Percentiles rank a stretch among this genome's conserved stretches.
Conservation (phyloP, 164 flowering plant species). For the Aristolochia fimbriata region DNA sequence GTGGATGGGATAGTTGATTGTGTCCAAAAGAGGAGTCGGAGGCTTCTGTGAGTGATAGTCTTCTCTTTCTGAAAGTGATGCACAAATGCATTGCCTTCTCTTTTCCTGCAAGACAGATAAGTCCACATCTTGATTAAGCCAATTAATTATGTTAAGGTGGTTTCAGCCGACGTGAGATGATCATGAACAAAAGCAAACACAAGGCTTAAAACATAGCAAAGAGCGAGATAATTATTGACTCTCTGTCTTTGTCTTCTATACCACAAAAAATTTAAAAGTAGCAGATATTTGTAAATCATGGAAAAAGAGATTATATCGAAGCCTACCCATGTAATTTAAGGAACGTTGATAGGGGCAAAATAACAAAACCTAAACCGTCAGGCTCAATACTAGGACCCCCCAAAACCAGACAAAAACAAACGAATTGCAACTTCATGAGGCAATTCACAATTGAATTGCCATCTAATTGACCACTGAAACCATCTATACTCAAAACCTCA, state of each 20-base stretch:
- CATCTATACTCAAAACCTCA: background rate
- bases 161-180: background rate
- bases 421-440: too few species aligned
- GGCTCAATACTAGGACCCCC: too few species aligned
- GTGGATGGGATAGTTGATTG: constrained; percentile 91
- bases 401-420: too few species aligned
- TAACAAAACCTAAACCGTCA: too few species aligned
- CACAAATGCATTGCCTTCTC: constrained; percentile 45
- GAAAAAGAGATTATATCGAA: too few species aligned
- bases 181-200: background rate
- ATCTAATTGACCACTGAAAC: background rate
- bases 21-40: constrained; percentile 91
- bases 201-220: background rate
- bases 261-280: too few species aligned
- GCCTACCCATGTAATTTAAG: too few species aligned
- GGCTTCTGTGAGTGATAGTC: constrained; percentile 80
- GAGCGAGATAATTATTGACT: background rate
- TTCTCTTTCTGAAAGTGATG: constrained; percentile 64
- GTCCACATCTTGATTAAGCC: constrained; percentile 16
- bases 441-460: background rate
- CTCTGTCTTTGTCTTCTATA: background rate
- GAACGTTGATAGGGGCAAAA: too few species aligned
- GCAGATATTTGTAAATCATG: too few species aligned
- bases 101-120: constrained; percentile 33
- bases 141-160: background rate